Percentiles rank a stretch among this genome's conserved stretches.
Evolutionary conservation across 306 rosid species (phyloP).

Genomic region (Acacia acuminata): DNA sequence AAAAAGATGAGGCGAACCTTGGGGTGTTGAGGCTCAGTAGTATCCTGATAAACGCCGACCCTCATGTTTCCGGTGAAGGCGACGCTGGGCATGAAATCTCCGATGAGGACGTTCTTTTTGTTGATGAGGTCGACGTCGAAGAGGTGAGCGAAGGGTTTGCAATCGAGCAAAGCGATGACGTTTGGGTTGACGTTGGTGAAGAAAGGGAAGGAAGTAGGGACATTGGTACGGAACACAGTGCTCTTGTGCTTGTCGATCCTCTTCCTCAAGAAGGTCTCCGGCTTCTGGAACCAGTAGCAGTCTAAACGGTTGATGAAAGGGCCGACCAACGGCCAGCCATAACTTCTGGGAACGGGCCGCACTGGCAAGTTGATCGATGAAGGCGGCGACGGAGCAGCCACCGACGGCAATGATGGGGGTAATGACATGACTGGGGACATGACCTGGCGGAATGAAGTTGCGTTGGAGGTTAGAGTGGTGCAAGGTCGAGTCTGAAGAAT

Average conservation of each 20-base stretch:
- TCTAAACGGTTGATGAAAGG: constrained; percentile 68
- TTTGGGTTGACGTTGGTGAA: constrained; percentile 70
- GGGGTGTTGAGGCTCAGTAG: constrained; percentile 71
- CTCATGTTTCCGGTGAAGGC: constrained; percentile 76
- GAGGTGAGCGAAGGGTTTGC: constrained; percentile 79
- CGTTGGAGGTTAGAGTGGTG: neutral
- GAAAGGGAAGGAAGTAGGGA: constrained; percentile 90
- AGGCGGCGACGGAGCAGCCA: neutral
- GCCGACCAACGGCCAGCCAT: constrained; percentile 85
- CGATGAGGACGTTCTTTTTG: constrained; percentile 73
- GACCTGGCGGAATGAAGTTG: neutral
- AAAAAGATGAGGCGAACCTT: constrained; percentile 45
- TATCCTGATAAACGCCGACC: constrained; percentile 83
- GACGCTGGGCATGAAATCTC: constrained; percentile 84
- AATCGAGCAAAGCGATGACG: constrained; percentile 72
- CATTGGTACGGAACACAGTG: constrained; percentile 85
- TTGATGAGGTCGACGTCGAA: constrained; percentile 86
- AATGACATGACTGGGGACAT: constrained; percentile 40
- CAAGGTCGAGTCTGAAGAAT: neutral
- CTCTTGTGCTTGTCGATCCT: constrained; percentile 76
- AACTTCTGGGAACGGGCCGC: constrained; percentile 69
- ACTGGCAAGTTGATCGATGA: constrained; percentile 41
- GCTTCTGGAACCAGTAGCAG: constrained; percentile 96
- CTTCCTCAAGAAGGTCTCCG: constrained; percentile 72
- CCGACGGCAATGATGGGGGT: constrained; percentile 40